Conservation (phyloP, 495 filamentous ascomycete genomes). For the Cladorrhinum samala region DNA sequence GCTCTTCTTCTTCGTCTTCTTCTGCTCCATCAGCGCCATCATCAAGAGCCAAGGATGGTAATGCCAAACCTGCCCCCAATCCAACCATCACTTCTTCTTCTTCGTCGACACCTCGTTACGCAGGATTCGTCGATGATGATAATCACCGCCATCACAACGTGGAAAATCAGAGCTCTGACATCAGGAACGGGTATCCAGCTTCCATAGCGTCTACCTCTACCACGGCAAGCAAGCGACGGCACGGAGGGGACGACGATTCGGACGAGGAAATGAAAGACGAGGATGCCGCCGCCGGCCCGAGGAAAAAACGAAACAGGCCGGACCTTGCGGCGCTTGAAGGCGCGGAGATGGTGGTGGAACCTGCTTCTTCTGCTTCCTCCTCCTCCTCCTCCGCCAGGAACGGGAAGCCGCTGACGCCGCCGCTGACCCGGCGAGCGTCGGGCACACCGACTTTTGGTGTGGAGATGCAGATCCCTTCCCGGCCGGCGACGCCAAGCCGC, state of each 20-base stretch:
- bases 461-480: constrained; percentile 51
- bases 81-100: too few species aligned
- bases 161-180: too few species aligned
- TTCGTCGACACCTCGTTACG: constrained; percentile 7
- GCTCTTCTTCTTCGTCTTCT: too few species aligned
- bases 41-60: constrained; percentile 10
- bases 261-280: constrained; percentile 10
- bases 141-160: too few species aligned
- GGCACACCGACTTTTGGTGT: constrained; percentile 38
- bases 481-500: constrained; percentile 46
- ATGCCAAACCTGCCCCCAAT: background rate
- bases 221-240: constrained; percentile 34
- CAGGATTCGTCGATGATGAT: constrained; percentile 9
- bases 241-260: constrained; percentile 35
- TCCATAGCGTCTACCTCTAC: background rate
- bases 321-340: too few species aligned
- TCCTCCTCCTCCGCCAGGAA: too few species aligned
- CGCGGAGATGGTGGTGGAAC: too few species aligned
- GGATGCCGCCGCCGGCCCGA: too few species aligned
- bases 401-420: constrained; percentile 27
- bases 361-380: too few species aligned
- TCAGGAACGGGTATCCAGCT: too few species aligned
- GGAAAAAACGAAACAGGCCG: background rate
- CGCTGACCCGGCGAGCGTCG: constrained; percentile 30
- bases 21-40: too few species aligned